Evolutionary conservation across 2,329 filamentous ascomycete genomes (phyloP), one percentile per base, ranked within the genome.

Genomic region (Alternaria sp.): DNA sequence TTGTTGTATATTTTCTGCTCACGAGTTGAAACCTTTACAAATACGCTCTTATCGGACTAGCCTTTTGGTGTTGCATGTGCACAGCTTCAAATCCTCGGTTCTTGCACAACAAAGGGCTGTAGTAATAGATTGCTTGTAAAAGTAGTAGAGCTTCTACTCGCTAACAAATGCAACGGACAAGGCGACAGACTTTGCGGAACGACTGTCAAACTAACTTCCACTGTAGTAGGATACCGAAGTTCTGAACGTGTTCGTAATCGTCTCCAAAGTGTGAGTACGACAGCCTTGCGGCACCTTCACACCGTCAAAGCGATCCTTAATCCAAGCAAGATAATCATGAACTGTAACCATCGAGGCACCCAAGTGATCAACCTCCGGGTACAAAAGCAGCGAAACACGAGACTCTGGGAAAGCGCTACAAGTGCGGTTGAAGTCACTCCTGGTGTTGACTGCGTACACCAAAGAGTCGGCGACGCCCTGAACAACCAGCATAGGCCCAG

Each of bases 161-260:
- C 32, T 10, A 5, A n/a, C 0, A 9, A 10, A 36, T 36, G 0
- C 32, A 36, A n/a, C 32, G 15, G 13, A 5, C 9, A n/a, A 0
- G 15, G 32, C 4, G 3, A n/a, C 3, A 36, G 15, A 36, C 13
- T n/a, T 4, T n/a, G 32, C 32, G 15, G 7, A 15, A n/a, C 4
- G 13, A 36, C 7, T 5, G 7, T 36, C 2, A 9, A 36, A 36
- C 13, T n/a, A 36, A n/a, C 15, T 36, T 36, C 32, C 32, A 36
- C 15, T 36, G 32, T 36, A 36, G 32, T 36, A 36, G 1, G 32
- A 36, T 5, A 36, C 32, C 32, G 1, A 2, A 36, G 32, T 36
- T 9, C 32, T 36, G 7, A 36, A 36, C 32, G 32, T 9, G 3
- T n/a, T n/a, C 32, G 32, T 36, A 36, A 36, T 36, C 32, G 32